Base-by-base conservation (phyloP, 495 filamentous ascomycete genomes). In the Xylaria curta region DNA sequence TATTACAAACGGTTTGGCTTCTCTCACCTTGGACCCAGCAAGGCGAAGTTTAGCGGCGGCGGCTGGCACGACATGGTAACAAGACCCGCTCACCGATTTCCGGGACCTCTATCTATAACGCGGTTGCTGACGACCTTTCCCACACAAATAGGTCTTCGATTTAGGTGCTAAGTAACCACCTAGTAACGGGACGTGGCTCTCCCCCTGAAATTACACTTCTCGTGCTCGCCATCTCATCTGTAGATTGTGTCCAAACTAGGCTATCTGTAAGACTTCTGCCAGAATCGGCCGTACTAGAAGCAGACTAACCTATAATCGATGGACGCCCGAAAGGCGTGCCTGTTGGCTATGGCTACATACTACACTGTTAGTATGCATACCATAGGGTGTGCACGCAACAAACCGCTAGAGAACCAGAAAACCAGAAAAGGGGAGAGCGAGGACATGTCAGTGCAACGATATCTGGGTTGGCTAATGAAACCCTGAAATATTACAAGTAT, bases 1-100 rank as follows among this genome's bases (percentile, higher is more conserved):
- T 98, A 92, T 78, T 98, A 97, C 78, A 87, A 93, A 77, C 85
- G 84, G 10, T 88, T 94, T 54, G 93, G 93, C 0, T 98, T 95
- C 75, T 81, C 81, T 73, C 87, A 90, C 69, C 75, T 79, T n/a
- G 95, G 94, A 0, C 77, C 82, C 66, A 97, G 94, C 79, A 75
- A 82, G 26, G 86, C 82, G 13, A 68, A 77, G 53, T 94, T 93
- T 81, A 92, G 90, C 12, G 94, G 94, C 28, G 93, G 93, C 66
- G 91, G 89, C 31, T 97, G 94, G 94, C 83, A 87, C 73, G 89
- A 97, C 80, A 87, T 94, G 88, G 87, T 90, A 70, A 70, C 80
- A 38, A 24, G 40, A 42, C 21, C 40, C 38, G 19, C 4, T n/a
- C 2, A 15, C 10, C 10, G 0, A 3, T 4, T 2, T 17, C 54